A percentile compares a stretch with the other conserved stretches of the same genome.
These are phyloP conservation scores for Angomonas ambiguus DNA, from an alignment of 208 protist genomes.

Conservation along the genomic window DNA sequence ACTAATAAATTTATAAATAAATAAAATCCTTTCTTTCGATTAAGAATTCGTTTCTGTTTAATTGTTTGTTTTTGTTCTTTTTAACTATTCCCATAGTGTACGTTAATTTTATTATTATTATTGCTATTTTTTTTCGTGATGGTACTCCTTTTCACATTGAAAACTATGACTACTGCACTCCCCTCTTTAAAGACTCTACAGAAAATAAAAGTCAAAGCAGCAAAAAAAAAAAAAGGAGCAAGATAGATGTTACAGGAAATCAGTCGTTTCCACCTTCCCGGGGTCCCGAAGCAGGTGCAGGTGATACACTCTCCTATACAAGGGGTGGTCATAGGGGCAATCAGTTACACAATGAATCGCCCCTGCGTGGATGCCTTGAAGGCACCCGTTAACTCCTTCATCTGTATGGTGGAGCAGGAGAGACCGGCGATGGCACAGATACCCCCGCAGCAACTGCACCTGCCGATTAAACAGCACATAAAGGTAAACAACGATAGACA, in stretches of 20 bases:
- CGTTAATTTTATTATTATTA: no score
- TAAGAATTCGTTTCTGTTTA: no score
- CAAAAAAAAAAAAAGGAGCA: background rate
- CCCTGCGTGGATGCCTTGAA: background rate
- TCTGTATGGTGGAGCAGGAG: background rate
- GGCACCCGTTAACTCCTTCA: background rate
- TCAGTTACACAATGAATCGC: background rate
- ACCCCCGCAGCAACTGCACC: background rate
- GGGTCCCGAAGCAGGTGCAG: slow-evolving; percentile 1
- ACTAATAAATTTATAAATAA: slow-evolving; percentile 3
- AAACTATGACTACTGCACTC: background rate
- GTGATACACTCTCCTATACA: background rate
- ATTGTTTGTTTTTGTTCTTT: no score
- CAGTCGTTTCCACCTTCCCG: background rate
- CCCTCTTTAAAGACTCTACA: background rate
- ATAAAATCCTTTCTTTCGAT: no score
- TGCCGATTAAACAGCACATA: background rate
- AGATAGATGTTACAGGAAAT: background rate
- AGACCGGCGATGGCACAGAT: background rate
- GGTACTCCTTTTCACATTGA: no score
- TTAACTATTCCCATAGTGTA: no score
- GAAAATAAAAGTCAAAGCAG: background rate
- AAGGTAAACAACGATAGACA: background rate
- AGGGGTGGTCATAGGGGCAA: background rate
- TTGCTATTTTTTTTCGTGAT: no score